Base-by-base conservation (phyloP, 306 rosid species). In the Cucurbita pepo region DNA sequence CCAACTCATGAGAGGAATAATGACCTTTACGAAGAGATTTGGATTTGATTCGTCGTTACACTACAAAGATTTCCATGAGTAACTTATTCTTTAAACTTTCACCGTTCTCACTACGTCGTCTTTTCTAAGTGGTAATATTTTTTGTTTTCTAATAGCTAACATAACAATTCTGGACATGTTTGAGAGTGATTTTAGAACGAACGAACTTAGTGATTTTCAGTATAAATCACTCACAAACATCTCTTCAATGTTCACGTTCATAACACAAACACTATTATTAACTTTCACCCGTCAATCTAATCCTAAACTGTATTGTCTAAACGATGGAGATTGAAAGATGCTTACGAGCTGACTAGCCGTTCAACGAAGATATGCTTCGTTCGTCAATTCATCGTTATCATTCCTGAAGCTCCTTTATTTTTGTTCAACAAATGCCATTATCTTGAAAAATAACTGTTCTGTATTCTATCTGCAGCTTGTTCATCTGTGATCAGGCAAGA, bases 401-500 rank as follows among this genome's bases (percentile, higher is more conserved):
- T 62, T 48, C 9, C 8, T 4, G 51, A 40, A 8, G 7, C 5
- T 8, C 2, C 15, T 40, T 62, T n/a, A n/a, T 18, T 8, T 61
- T 38, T n/a, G 15, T 63, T 40, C 13, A 37, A 60, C 22, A 60
- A 36, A n/a, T 63, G 69, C 34, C 15, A 16, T 62, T 63, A 40
- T 9, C 47, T 4, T 40, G 16, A 70, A 70, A 51, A 30, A 25
- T n/a, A 38, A 52, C 74, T 30, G 47, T 37, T 48, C 30, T 50
- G 59, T 34, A 11, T 38, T 44, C 34, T 50, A 51, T 13, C 37
- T 44, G 75, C 86, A 94, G 98, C 88, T 80, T 94, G 97, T 82
- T 61, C 83, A 1, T 86, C 95, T 3, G 61, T 69, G 21, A 71
- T 94, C 57, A 73, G 0, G 50, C 77, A 70, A 22, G 75, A 10